These are phyloP conservation scores for Metschnikowia gelsemii DNA, from an alignment of 805 yeast species.

Conservation along the genomic window DNA sequence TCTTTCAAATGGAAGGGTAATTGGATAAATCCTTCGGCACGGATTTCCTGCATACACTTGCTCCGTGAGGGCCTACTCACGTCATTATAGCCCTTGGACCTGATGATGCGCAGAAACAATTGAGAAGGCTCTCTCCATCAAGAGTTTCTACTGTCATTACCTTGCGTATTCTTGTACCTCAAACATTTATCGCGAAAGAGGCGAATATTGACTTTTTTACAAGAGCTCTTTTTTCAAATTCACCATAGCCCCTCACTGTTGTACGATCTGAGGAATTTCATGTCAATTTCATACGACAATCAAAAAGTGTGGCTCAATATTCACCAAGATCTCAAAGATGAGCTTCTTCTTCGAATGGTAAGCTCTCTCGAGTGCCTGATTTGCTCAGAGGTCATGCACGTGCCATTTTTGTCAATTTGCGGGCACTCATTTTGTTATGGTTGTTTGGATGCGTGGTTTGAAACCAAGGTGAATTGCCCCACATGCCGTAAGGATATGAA, in stretches of 20 bases:
- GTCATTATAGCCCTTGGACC: not conserved
- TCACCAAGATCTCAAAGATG: conserved; percentile 25
- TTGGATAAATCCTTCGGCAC: not conserved
- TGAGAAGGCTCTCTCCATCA: not conserved
- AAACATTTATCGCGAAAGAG: too few relatives aligned
- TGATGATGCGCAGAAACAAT: not conserved
- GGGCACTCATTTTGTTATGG: conserved; percentile 76
- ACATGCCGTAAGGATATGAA: conserved; percentile 55
- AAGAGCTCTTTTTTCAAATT: too few relatives aligned
- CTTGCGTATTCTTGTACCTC: too few relatives aligned
- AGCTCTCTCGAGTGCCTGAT: conserved; percentile 53
- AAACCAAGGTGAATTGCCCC: conserved; percentile 61
- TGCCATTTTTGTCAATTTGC: conserved; percentile 62
- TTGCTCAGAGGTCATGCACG: conserved; percentile 67
- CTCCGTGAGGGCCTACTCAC: too few relatives aligned
- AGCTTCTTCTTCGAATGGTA: conserved; percentile 22
- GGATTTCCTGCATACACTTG: not conserved
- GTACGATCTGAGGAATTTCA: not conserved
- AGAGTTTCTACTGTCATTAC: too few relatives aligned
- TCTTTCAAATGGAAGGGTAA: too few relatives aligned
- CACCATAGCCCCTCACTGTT: too few relatives aligned
- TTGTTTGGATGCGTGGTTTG: conserved; percentile 63
- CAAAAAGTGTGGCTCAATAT: conserved; percentile 17
- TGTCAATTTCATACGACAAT: conserved; percentile 20
- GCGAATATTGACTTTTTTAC: too few relatives aligned